Conservation (phyloP, 169 alveolate species). For the Perkinsus marinus region DNA sequence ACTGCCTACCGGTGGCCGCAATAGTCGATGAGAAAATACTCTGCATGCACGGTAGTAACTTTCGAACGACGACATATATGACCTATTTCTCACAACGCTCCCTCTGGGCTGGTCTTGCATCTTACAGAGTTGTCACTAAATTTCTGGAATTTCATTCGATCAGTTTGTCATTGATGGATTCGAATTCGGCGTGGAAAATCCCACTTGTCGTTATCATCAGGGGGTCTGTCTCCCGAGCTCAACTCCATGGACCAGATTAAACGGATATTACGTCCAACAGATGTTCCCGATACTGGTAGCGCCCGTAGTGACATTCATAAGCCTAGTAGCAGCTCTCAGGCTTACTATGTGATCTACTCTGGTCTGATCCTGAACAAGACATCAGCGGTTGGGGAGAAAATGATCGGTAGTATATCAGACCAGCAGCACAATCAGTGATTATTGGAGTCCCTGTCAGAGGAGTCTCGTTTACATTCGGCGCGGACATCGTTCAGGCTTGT, state of each 20-base stretch:
- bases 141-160: too few species aligned
- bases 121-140: too few species aligned
- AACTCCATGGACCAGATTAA: slow-evolving; percentile 84
- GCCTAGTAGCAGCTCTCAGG: too few species aligned
- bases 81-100: too few species aligned
- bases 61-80: too few species aligned
- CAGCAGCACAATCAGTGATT: too few species aligned
- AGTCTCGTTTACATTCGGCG: slow-evolving; percentile 92
- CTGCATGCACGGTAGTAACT: slow-evolving; percentile 90
- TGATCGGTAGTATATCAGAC: slow-evolving; percentile 65
- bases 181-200: too few species aligned
- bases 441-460: slow-evolving; percentile 54
- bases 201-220: background rate
- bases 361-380: slow-evolving; percentile 98
- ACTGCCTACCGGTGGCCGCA: slow-evolving; percentile 99
- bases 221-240: slow-evolving; percentile 97
- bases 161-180: too few species aligned
- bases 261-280: slow-evolving; percentile 94
- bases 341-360: slow-evolving; percentile 90
- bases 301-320: background rate
- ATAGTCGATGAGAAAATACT: slow-evolving; percentile 95
- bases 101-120: too few species aligned
- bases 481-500: slow-evolving; percentile 87
- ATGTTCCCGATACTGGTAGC: slow-evolving; percentile 92
- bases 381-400: slow-evolving; percentile 98